Percentiles rank a stretch among this genome's conserved stretches.
Conservation (phyloP, 176 grass and related monocot species). For the Panicum miliaceum region DNA sequence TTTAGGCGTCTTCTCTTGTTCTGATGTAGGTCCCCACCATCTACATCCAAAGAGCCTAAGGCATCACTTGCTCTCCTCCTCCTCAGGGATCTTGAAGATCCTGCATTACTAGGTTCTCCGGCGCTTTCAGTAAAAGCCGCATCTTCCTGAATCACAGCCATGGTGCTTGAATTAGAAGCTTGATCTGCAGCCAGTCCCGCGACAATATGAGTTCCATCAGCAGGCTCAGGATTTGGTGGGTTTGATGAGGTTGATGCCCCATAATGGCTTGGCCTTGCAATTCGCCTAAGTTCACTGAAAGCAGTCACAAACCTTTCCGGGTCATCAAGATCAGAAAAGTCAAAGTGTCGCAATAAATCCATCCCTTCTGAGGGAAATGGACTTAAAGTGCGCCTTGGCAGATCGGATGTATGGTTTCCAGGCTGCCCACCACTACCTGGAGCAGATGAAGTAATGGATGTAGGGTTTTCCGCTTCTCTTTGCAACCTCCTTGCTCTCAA, state of each 20-base stretch:
- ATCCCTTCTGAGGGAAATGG: slow-evolving; percentile 71
- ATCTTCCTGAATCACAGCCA: slow-evolving; percentile 97
- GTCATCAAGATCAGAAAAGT: slow-evolving; percentile 63
- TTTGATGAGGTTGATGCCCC: slow-evolving; percentile 74
- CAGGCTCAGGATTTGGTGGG: slow-evolving; percentile 51
- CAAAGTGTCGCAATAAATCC: slow-evolving; percentile 75
- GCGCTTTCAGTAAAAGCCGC: slow-evolving; percentile 56
- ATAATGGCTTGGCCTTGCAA: slow-evolving; percentile 59
- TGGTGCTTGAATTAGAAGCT: slow-evolving; percentile 93
- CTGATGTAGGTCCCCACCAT: slow-evolving; percentile 71
- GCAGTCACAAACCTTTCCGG: slow-evolving; percentile 72
- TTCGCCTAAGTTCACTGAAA: slow-evolving; percentile 66
- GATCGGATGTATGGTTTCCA: slow-evolving; percentile 45
- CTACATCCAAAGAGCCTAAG: slow-evolving; percentile 78
- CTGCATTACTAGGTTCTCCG: slow-evolving; percentile 68
- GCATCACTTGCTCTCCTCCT: slow-evolving; percentile 69
- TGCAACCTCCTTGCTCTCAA: slow-evolving; percentile 81
- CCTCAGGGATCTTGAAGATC: slow-evolving; percentile 79
- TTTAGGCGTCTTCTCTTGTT: slow-evolving; percentile 86
- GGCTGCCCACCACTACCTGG: slow-evolving; percentile 33
- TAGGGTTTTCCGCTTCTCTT: slow-evolving; percentile 58
- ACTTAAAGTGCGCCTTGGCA: slow-evolving; percentile 50
- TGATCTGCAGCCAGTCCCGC: slow-evolving; percentile 67
- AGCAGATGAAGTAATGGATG: slow-evolving; percentile 39
- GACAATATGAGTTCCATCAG: slow-evolving; percentile 49